Evolutionary conservation across 2,329 filamentous ascomycete genomes (phyloP).

Genomic region (Paecilomyces formosus): DNA sequence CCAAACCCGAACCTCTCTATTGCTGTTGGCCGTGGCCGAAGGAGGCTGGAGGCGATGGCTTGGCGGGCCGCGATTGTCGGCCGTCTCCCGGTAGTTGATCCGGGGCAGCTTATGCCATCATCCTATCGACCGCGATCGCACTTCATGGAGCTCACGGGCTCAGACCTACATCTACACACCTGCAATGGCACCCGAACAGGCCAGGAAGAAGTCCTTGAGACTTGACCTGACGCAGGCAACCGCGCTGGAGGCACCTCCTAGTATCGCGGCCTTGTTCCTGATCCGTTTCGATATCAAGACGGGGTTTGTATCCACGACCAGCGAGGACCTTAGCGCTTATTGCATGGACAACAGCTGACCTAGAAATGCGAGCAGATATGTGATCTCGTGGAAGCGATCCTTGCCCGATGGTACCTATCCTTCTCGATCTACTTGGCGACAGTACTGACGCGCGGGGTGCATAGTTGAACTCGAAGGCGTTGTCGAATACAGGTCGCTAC

Average conservation of each 20-base stretch:
- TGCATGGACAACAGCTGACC: not conserved
- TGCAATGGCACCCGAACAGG: constrained; percentile 22
- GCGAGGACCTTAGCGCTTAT: not conserved
- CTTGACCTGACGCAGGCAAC: constrained; percentile 26
- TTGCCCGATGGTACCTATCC: constrained; percentile 52
- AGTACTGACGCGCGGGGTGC: constrained; percentile 10
- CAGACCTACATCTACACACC: constrained; percentile 1
- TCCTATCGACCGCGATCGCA: not conserved
- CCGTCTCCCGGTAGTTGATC: not conserved
- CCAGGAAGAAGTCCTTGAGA: constrained; percentile 22
- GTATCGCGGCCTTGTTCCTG: constrained; percentile 72
- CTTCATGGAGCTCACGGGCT: constrained; percentile 16
- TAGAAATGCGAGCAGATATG: constrained; percentile 47
- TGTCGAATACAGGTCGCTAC: constrained; percentile 93
- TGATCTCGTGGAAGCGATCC: constrained; percentile 79
- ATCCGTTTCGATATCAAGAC: constrained; percentile 90
- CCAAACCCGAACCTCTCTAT: not conserved
- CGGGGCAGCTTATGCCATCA: constrained; percentile 2
- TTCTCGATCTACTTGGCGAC: not conserved
- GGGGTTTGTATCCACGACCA: constrained; percentile 50
- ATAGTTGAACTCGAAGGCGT: constrained; percentile 65
- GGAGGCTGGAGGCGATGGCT: not conserved
- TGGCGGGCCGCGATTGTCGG: not conserved
- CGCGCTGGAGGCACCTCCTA: constrained; percentile 32
- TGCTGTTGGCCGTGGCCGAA: not conserved